Evolutionary conservation across 2,329 filamentous ascomycete species (phyloP).

Genomic region (Neopestalotiopsis sp.): DNA sequence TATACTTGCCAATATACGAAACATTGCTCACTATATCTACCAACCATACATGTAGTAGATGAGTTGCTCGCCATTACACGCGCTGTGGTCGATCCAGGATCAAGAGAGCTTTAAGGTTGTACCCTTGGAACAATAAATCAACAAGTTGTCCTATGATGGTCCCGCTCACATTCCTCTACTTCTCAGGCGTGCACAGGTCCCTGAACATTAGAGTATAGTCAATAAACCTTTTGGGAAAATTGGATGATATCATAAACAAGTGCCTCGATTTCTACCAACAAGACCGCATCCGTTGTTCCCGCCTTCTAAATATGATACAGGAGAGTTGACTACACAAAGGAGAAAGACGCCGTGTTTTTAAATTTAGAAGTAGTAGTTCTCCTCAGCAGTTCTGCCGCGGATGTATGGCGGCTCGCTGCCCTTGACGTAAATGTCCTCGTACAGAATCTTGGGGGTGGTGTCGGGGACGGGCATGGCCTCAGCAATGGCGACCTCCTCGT

Average conservation of each 20-base stretch:
- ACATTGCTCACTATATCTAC: too few relatives aligned
- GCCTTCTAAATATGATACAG: constrained; percentile 22
- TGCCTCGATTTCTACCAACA: constrained; percentile 15
- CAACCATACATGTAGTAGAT: too few relatives aligned
- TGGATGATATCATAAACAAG: constrained; percentile 14
- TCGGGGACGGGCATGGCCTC: constrained; percentile 88
- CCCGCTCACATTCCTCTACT: not conserved
- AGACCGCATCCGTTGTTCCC: constrained; percentile 17
- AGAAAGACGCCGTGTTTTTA: constrained; percentile 35
- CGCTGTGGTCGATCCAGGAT: too few relatives aligned
- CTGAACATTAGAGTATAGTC: not conserved
- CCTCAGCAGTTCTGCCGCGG: constrained; percentile 85
- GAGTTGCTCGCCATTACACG: too few relatives aligned
- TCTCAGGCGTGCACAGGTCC: not conserved
- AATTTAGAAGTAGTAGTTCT: constrained; percentile 86
- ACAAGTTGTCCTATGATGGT: too few relatives aligned
- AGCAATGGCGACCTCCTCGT: constrained; percentile 86
- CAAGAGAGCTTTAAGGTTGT: too few relatives aligned
- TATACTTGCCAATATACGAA: too few relatives aligned
- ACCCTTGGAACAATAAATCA: too few relatives aligned
- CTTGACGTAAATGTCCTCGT: constrained; percentile 93
- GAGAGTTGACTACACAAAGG: constrained; percentile 17
- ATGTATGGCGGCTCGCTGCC: constrained; percentile 88
- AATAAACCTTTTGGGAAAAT: not conserved
- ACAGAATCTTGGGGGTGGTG: constrained; percentile 80